These are phyloP conservation scores for Colletotrichum cereale DNA, from an alignment of 2,329 filamentous ascomycete species.

Conservation along the genomic window DNA sequence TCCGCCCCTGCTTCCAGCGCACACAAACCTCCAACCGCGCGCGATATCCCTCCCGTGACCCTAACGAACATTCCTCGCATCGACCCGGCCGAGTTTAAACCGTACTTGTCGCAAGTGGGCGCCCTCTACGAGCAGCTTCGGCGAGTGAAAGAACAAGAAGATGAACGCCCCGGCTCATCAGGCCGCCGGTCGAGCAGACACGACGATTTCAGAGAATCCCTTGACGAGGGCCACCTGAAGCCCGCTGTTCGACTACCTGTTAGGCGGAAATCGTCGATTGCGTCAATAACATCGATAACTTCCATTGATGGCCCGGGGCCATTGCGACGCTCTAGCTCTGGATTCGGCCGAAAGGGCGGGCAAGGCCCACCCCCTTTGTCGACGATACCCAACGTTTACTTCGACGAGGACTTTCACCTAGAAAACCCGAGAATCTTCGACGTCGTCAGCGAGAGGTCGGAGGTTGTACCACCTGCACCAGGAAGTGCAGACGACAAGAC, in stretches of 20 bases:
- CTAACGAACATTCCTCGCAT: constrained; percentile 89
- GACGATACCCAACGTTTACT: constrained; percentile 93
- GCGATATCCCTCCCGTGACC: constrained; percentile 93
- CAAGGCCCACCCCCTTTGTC: constrained; percentile 88
- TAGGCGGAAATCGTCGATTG: constrained; percentile 56
- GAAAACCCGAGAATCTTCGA: constrained; percentile 98
- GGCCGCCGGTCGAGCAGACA: constrained; percentile 53
- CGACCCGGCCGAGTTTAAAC: constrained; percentile 82
- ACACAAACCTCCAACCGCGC: constrained; percentile 85
- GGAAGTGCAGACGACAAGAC: constrained; percentile 66
- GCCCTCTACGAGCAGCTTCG: constrained; percentile 90
- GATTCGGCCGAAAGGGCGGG: constrained; percentile 67
- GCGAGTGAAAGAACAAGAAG: constrained; percentile 82
- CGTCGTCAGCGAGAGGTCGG: constrained; percentile 93
- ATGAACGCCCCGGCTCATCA: constrained; percentile 58
- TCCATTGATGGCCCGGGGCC: constrained; percentile 61
- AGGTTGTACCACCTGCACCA: constrained; percentile 83
- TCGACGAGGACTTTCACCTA: constrained; percentile 93
- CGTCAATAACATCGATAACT: constrained; percentile 63
- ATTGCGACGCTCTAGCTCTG: constrained; percentile 59
- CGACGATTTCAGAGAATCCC: constrained; percentile 56
- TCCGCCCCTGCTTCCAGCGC: constrained; percentile 76
- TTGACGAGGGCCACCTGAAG: constrained; percentile 61
- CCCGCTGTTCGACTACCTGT: constrained; percentile 56
- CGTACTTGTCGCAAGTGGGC: constrained; percentile 88